phyloP scores from a whole-genome alignment of 371 early-diverging fungal genomes.

The Apophysomyces sp. region DNA sequence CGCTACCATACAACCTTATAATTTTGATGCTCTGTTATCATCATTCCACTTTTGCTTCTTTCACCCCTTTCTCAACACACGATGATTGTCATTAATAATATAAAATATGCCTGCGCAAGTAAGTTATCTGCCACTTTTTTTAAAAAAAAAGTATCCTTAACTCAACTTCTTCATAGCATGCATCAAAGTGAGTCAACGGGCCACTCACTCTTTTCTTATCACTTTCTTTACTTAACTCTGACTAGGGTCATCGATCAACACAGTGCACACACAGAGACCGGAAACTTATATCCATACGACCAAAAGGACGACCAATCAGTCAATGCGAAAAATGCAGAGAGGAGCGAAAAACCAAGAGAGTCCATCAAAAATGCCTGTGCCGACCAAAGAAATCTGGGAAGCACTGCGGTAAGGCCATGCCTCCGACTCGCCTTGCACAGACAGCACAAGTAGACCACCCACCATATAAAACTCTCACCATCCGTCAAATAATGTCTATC shows the following conservation, averaged over 20 bases:
- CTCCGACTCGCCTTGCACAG: not conserved
- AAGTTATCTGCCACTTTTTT: too few species aligned
- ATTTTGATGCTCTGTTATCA: not conserved
- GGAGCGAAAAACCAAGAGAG: not conserved
- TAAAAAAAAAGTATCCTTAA: not conserved
- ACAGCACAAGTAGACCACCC: not conserved
- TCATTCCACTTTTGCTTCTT: conserved; percentile 2
- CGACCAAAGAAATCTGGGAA: conserved; percentile 3
- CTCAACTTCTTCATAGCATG: not conserved
- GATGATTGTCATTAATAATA: not conserved
- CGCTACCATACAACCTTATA: not conserved
- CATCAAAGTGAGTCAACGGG: not conserved
- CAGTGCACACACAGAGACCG: conserved; percentile 1
- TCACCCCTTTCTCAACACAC: not conserved
- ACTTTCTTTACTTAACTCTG: not conserved
- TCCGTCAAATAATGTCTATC: not conserved
- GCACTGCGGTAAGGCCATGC: not conserved
- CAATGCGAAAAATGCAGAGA: conserved; percentile 1
- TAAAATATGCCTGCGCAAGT: not conserved
- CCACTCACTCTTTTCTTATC: not conserved
- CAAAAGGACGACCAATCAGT: conserved; percentile 2
- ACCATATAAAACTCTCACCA: not conserved
- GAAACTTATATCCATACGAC: not conserved
- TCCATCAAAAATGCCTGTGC: not conserved
- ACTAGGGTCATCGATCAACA: not conserved